Evolutionary conservation across 208 protist genomes (phyloP).

Genomic region (Vickermania ingenoplastis): DNA sequence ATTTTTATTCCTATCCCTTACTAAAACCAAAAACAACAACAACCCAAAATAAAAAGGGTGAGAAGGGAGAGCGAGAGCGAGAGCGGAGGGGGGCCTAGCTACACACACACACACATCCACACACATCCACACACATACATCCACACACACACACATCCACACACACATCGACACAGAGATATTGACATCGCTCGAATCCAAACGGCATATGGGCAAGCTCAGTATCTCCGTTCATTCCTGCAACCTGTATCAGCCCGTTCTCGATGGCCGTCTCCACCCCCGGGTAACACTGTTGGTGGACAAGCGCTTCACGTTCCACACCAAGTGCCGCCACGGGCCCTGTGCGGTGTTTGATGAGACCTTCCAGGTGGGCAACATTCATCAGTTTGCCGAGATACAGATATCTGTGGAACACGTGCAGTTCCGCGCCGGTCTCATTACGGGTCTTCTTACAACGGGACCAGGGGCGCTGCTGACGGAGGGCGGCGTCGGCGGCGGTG

Average conservation of each 20-base stretch:
- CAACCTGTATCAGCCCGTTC: conserved; percentile 21
- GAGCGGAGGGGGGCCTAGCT: no score
- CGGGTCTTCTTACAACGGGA: conserved; percentile 7
- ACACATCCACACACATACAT: no score
- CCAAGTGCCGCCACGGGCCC: conserved; percentile 22
- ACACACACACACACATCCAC: no score
- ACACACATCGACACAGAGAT: no score
- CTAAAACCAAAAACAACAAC: no score
- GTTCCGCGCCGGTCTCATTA: conserved; percentile 12
- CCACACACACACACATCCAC: no score
- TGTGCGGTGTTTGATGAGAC: conserved; percentile 32
- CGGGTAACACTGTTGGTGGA: conserved; percentile 57
- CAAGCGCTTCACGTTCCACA: conserved; percentile 61
- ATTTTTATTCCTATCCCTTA: no score
- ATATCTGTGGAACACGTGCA: conserved; percentile 43
- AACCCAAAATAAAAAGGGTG: no score
- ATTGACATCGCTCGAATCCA: no score
- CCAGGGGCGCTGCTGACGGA: conserved; percentile 11
- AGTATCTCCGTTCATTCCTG: conserved; percentile 44
- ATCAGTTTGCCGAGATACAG: conserved; percentile 65
- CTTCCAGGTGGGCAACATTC: conserved; percentile 71
- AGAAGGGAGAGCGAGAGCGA: no score
- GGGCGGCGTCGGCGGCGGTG: neutral
- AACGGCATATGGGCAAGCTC: conserved; percentile 44
- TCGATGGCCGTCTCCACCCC: conserved; percentile 25